phyloP scores from a whole-genome alignment of 108 stramenopile genomes.

The Pseudonitzschia multiseries region DNA sequence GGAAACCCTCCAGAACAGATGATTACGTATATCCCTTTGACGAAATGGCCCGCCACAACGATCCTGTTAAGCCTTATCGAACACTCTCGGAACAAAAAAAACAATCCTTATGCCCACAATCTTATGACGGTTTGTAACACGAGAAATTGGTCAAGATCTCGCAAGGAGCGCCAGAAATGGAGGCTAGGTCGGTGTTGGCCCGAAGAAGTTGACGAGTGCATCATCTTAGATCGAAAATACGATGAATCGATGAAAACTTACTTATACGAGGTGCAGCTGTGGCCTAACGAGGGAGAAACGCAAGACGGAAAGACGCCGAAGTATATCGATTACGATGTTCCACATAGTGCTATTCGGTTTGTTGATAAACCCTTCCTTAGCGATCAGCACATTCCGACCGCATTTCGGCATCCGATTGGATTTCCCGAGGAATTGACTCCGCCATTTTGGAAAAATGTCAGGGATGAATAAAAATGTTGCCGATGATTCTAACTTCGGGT shows the following conservation, averaged over 20 bases:
- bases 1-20: slow-evolving; percentile 22
- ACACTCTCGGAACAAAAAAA: not conserved
- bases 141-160: not conserved
- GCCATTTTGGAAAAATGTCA: slow-evolving; percentile 48
- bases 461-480: not conserved
- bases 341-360: slow-evolving; percentile 8
- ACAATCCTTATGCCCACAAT: not conserved
- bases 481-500: too few species aligned
- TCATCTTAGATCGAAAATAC: slow-evolving; percentile 32
- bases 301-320: slow-evolving; percentile 6
- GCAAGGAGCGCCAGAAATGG: slow-evolving; percentile 1
- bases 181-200: slow-evolving; percentile 32
- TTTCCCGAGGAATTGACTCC: slow-evolving; percentile 69
- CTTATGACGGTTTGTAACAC: slow-evolving; percentile 8
- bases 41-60: not conserved
- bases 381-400: slow-evolving; percentile 33
- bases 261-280: slow-evolving; percentile 19
- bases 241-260: slow-evolving; percentile 24
- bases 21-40: slow-evolving; percentile 7
- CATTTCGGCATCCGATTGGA: slow-evolving; percentile 64
- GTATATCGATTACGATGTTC: slow-evolving; percentile 10
- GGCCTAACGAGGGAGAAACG: slow-evolving; percentile 18
- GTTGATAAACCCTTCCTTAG: slow-evolving; percentile 17
- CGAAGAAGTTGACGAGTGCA: slow-evolving; percentile 23
- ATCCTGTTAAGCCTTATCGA: not conserved